Conservation (phyloP, 805 yeast genomes). For the Saccharomycopsis capsularis region DNA sequence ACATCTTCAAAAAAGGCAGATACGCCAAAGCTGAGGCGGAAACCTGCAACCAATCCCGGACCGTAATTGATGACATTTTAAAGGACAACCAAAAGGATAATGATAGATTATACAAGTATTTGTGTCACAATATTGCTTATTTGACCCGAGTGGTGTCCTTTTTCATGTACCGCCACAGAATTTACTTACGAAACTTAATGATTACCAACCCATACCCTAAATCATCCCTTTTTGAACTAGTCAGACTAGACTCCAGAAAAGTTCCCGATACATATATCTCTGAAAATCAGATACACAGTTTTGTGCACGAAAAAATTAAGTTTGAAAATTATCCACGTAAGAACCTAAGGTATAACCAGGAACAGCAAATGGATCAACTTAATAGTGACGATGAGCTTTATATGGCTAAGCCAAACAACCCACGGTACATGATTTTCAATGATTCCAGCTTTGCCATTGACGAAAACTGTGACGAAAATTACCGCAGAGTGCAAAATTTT, state of each 20-base stretch:
- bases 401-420: constrained; percentile 3
- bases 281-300: neutral
- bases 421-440: constrained; percentile 4
- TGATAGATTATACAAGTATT: constrained; percentile 3
- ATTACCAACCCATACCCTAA: constrained; percentile 8
- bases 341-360: neutral
- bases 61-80: neutral
- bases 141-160: constrained; percentile 7
- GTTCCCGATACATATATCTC: constrained; percentile 5
- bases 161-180: constrained; percentile 5
- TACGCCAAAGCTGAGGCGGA: too few relatives aligned
- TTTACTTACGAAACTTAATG: neutral
- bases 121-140: constrained; percentile 3
- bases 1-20: neutral
- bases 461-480: constrained; percentile 8
- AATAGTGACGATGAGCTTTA: neutral
- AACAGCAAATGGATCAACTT: neutral
- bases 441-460: constrained; percentile 3
- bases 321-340: constrained; percentile 14
- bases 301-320: neutral
- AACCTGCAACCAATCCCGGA: too few relatives aligned
- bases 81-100: neutral
- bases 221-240: constrained; percentile 4
- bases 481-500: neutral
- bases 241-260: constrained; percentile 5